phyloP scores from a whole-genome alignment of 2,329 filamentous ascomycete genomes.

The Aspergillus cejpii region DNA sequence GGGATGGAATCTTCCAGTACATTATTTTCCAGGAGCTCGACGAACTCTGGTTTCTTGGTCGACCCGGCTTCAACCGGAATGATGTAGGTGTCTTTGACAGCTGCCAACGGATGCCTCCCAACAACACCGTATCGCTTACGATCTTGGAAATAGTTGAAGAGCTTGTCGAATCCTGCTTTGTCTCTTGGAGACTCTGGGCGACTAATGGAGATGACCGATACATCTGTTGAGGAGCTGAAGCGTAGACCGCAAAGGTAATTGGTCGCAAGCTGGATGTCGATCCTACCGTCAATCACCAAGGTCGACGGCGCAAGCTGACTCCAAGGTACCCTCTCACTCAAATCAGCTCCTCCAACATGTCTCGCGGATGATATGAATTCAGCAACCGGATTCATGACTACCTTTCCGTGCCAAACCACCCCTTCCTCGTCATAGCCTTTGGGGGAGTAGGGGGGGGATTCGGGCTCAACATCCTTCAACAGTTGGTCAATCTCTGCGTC shows the following conservation, averaged over 20 bases:
- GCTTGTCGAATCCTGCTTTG: constrained; percentile 58
- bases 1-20: constrained; percentile 63
- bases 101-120: constrained; percentile 63
- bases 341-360: constrained; percentile 76
- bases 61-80: constrained; percentile 73
- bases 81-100: constrained; percentile 85
- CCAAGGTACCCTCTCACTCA: constrained; percentile 63
- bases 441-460: constrained; percentile 76
- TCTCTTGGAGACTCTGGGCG: constrained; percentile 54
- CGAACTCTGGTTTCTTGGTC: constrained; percentile 67
- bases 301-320: constrained; percentile 63
- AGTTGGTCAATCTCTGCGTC: constrained; percentile 88
- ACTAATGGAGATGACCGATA: constrained; percentile 69
- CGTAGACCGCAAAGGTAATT: constrained; percentile 85
- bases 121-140: constrained; percentile 84
- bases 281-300: constrained; percentile 59
- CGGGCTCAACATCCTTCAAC: constrained; percentile 72
- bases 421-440: constrained; percentile 65
- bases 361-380: constrained; percentile 71
- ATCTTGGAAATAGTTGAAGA: constrained; percentile 81
- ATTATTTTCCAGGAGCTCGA: constrained; percentile 81
- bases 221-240: constrained; percentile 73
- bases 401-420: constrained; percentile 68
- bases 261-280: constrained; percentile 73
- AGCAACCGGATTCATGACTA: constrained; percentile 70